Conservation (phyloP, 2,329 filamentous ascomycete genomes). For the Sclerotinia borealis region DNA sequence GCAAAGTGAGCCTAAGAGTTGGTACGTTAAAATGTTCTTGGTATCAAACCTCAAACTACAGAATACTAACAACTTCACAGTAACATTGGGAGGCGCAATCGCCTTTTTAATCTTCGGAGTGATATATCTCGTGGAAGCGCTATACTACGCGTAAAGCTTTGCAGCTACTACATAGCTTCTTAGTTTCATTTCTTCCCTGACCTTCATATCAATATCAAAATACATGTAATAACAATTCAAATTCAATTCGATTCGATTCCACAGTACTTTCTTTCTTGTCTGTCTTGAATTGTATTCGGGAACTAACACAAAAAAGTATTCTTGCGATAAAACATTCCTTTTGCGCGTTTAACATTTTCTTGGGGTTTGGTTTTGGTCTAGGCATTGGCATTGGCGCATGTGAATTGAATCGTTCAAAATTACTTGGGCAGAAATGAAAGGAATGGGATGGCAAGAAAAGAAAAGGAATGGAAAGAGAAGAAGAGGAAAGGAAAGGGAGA, state of each 20-base stretch:
- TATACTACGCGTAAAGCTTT: constrained; percentile 45
- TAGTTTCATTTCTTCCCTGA: neutral
- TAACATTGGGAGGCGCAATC: constrained; percentile 83
- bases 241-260: neutral
- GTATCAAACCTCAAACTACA: constrained; percentile 11
- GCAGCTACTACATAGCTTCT: neutral
- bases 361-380: neutral
- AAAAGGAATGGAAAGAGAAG: no score
- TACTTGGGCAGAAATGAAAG: neutral
- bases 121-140: constrained; percentile 81
- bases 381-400: neutral
- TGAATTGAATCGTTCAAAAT: neutral
- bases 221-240: neutral
- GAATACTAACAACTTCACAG: constrained; percentile 42
- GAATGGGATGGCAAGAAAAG: neutral
- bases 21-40: constrained; percentile 55
- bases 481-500: no score
- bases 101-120: constrained; percentile 89
- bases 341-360: neutral
- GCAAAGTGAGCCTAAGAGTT: constrained; percentile 88
- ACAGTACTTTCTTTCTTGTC: neutral
- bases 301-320: neutral
- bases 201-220: neutral
- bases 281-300: neutral
- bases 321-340: neutral